Percentiles rank a stretch among this genome's conserved stretches.
Evolutionary conservation across 352 stramenopile genomes (phyloP).

Genomic region (Phytophthora hibernalis): DNA sequence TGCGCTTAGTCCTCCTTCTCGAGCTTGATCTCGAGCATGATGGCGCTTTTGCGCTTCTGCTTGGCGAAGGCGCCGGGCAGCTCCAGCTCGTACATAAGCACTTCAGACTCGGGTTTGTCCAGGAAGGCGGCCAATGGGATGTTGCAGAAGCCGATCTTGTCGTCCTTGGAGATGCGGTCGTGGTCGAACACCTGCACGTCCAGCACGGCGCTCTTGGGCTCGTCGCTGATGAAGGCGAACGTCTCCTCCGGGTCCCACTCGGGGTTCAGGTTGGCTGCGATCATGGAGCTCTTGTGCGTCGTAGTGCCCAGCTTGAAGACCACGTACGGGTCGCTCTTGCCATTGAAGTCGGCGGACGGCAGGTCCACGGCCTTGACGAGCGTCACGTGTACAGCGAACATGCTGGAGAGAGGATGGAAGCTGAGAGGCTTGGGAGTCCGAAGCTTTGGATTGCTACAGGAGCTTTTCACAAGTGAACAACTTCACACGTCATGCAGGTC

Average conservation of each 20-base stretch:
- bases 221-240: constrained; percentile 72
- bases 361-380: constrained; percentile 76
- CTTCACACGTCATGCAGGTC: background rate
- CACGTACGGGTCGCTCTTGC: constrained; percentile 88
- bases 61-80: constrained; percentile 52
- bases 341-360: constrained; percentile 77
- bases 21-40: constrained; percentile 82
- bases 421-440: background rate
- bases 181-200: constrained; percentile 78
- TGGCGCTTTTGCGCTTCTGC: constrained; percentile 74
- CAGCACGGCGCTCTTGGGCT: constrained; percentile 58
- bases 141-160: constrained; percentile 71
- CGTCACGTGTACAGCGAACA: constrained; percentile 74
- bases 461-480: constrained; percentile 42
- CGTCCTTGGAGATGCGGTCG: constrained; percentile 80
- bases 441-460: background rate
- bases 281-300: constrained; percentile 75
- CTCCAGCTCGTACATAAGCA: constrained; percentile 78
- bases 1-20: constrained; percentile 55
- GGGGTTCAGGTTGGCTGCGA: constrained; percentile 66
- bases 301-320: constrained; percentile 72
- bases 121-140: constrained; percentile 63
- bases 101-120: constrained; percentile 46
- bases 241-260: constrained; percentile 72
- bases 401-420: constrained; percentile 19